Base-by-base conservation (phyloP, 176 grass and related monocot genomes). In the Carex scoparia region DNA sequence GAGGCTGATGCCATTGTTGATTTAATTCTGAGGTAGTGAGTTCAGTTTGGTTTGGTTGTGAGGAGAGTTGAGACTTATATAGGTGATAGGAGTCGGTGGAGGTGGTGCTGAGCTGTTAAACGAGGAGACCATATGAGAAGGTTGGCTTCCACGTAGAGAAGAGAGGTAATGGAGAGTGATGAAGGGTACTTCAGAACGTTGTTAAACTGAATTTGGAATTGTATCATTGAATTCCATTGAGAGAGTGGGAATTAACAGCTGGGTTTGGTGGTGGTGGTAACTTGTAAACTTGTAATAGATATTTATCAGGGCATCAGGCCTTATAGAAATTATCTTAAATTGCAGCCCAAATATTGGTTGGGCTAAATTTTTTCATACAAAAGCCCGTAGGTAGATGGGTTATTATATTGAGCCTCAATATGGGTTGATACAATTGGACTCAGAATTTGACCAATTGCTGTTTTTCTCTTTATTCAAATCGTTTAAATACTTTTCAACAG, bases 131-230 rank as follows among this genome's bases (percentile, higher is more conserved):
- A 15, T 62, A 38, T 63, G 79, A 81, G 79, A 81, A 63, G 15
- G 10, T 81, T 60, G 12, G 60, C n/a, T 15, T 82, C 61, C 80
- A 65, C 59, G 56, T 65, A 82, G 80, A 42, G 59, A 81, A 81
- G 37, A 13, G 59, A 63, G 5, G 51, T 28, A 62, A 61, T 46
- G 37, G 59, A 44, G 8, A 79, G 2, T 33, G 28, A 35, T 70
- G 67, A 79, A 60, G 56, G 31, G 6, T 35, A 35, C 33, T 19
- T 80, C 56, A 53, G 78, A 80, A 5, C 78, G 19, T n/a, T 80
- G 54, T 59, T 78, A 33, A 79, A 79, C 56, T 16, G 76, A 79
- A 80, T 60, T 62, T 81, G 56, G 30, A 81, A 4, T 73, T n/a
- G 69, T n/a, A 12, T 49, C 42, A 28, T 73, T 73, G 42, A 73